phyloP scores from a whole-genome alignment of 352 stramenopile genomes.

The Globisporangium paroecandrum region DNA sequence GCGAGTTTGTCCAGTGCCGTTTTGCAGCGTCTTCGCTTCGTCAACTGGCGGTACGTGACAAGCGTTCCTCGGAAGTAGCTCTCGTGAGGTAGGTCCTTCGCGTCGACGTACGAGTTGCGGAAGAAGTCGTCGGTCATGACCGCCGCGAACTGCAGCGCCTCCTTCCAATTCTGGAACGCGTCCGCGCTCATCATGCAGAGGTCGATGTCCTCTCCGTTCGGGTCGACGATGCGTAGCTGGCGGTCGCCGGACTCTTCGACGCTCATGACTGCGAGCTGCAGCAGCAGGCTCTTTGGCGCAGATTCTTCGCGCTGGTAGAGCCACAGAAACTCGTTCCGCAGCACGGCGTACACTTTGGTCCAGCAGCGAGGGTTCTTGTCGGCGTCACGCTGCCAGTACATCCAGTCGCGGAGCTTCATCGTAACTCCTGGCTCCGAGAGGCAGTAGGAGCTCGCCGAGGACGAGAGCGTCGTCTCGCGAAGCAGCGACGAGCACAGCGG shows the following conservation, averaged over 20 bases:
- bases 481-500: constrained; percentile 1
- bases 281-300: constrained; percentile 27
- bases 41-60: constrained; percentile 31
- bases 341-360: constrained; percentile 64
- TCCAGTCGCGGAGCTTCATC: constrained; percentile 32
- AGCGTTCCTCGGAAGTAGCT: constrained; percentile 53
- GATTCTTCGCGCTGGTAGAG: constrained; percentile 46
- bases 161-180: constrained; percentile 29
- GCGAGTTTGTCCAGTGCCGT: constrained; percentile 26
- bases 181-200: constrained; percentile 32
- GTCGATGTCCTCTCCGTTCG: constrained; percentile 44
- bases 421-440: constrained; percentile 4
- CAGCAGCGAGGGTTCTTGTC: constrained; percentile 38
- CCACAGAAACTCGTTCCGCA: constrained; percentile 53
- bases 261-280: constrained; percentile 55
- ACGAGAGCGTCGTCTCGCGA: constrained; percentile 1
- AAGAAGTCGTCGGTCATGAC: constrained; percentile 42
- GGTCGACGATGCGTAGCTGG: constrained; percentile 39
- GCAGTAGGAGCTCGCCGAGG: constrained; percentile 1
- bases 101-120: constrained; percentile 24
- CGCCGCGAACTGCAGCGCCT: constrained; percentile 38
- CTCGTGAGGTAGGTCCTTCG: constrained; percentile 33
- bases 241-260: constrained; percentile 29
- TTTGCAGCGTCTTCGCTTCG: constrained; percentile 35
- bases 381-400: constrained; percentile 65